Evolutionary conservation across 1,139 yeast genomes (phyloP).

Genomic region (Hanseniaspora gamundiae): DNA sequence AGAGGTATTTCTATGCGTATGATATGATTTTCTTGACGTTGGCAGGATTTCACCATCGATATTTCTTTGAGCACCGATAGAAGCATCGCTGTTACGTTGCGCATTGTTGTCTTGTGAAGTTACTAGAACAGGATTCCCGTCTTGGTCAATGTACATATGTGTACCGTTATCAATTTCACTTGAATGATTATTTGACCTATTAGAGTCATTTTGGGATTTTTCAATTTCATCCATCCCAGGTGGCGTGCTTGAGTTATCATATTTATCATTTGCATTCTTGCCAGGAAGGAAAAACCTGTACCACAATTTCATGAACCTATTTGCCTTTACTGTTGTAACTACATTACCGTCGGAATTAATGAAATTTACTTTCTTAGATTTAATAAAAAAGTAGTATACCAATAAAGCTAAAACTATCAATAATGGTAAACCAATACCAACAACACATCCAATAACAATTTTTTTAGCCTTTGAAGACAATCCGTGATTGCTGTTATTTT

Average conservation of each 20-base stretch:
- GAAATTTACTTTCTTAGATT: constrained; percentile 24
- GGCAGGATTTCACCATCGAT: background rate
- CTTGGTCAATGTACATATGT: background rate
- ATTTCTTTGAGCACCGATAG: background rate
- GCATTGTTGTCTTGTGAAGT: background rate
- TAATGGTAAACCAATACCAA: constrained; percentile 30
- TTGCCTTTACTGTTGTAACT: constrained; percentile 24
- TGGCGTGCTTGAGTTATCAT: constrained; percentile 18
- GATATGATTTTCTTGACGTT: background rate
- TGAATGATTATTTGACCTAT: constrained; percentile 4
- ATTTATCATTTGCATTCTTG: constrained; percentile 17
- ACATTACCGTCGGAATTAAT: constrained; percentile 31
- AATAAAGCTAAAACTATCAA: constrained; percentile 13
- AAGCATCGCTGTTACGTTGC: background rate
- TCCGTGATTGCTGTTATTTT: constrained; percentile 31
- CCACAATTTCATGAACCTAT: constrained; percentile 21
- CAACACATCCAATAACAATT: constrained; percentile 39
- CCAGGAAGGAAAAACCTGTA: constrained; percentile 15
- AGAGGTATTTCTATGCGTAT: background rate
- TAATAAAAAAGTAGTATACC: constrained; percentile 21
- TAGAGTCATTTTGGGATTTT: constrained; percentile 7
- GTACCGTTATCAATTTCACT: background rate
- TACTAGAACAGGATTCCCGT: background rate
- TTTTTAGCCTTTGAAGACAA: constrained; percentile 32
- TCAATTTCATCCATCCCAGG: constrained; percentile 13